Percentiles rank a stretch among this genome's conserved stretches.
phyloP scores from a whole-genome alignment of 352 stramenopile genomes.

The Thraustochytrium sp. region DNA sequence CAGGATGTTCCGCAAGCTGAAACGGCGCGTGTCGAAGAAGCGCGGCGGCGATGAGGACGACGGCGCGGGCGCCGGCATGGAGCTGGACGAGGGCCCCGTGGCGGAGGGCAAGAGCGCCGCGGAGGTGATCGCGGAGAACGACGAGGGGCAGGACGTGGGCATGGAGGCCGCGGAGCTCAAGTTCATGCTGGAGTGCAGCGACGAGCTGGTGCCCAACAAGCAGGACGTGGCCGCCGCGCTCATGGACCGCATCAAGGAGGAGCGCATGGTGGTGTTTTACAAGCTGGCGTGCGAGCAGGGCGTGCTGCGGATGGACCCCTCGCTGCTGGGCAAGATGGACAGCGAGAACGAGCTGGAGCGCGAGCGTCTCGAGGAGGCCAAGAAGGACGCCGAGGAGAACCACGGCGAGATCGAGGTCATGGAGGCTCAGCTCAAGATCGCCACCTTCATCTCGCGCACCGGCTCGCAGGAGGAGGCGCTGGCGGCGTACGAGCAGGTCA shows the following conservation, averaged over 20 bases:
- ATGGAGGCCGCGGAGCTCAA: constrained; percentile 15
- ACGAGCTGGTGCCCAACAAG: background rate
- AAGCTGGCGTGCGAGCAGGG: constrained; percentile 64
- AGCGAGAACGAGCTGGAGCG: constrained; percentile 59
- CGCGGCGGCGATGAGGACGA: background rate
- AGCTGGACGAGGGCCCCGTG: background rate
- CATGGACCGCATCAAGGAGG: background rate
- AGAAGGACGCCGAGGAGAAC: constrained; percentile 88
- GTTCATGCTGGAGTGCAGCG: constrained; percentile 15
- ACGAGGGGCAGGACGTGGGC: background rate
- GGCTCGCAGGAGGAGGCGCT: constrained; percentile 81
- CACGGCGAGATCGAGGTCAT: constrained; percentile 95
- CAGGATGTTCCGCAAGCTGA: constrained; percentile 17
- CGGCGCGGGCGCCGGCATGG: background rate
- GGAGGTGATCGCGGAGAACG: background rate
- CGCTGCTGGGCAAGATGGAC: constrained; percentile 61
- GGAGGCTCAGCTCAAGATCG: constrained; percentile 83
- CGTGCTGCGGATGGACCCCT: constrained; percentile 59
- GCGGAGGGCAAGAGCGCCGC: background rate
- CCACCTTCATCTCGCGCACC: constrained; percentile 85
- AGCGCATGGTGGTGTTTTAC: constrained; percentile 59
- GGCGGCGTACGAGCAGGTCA: constrained; percentile 76
- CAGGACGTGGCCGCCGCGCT: background rate
- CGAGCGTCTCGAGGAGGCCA: constrained; percentile 66
- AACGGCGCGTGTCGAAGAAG: background rate